Evolutionary conservation across 2,329 filamentous ascomycete species (phyloP), one percentile per base, ranked within the genome.

Genomic region (Colletotrichum sp.): DNA sequence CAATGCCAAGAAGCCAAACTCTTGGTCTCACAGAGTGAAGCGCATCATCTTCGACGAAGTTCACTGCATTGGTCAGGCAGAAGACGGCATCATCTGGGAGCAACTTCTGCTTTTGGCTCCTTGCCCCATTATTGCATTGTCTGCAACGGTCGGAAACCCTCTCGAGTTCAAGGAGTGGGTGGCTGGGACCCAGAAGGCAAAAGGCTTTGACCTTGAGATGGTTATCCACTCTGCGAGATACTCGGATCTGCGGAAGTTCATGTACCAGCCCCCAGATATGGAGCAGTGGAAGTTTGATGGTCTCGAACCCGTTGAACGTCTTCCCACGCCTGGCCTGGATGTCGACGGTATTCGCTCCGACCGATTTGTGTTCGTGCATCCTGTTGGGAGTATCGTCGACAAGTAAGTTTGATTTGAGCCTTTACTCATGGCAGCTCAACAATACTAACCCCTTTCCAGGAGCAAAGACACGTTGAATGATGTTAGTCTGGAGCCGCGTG

Each of bases 11-110:
- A 85, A 86, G 3, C 65, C 78, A 2, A 85, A 79, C 32, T 83
- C 87, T 1, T 96, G 94, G 94, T 90, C 93, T 0, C 87, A 88
- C 5, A 87, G 93, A 68, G 89, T 96, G 16, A 94, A 92, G 79
- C 89, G 93, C 65, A 95, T 96, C 81, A 95, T 96, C 67, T 96
- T 96, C 74, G 94, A 96, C 80, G 94, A 96, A 84, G 92, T 96
- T 3, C 94, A 96, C 81, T 95, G 91, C 39, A 96, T 96, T 75
- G 93, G 94, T 0, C 92, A 96, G 81, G 90, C 92, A 0, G 93
- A 95, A 9, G 94, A 96, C 78, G 75, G 75, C 18, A 71, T 77
- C 34, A 71, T 77, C 24, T 96, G 94, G 94, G 94, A 96, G 79
- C 94, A 96, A 80, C 87, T 96, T 5, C 85, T 96, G 2, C 88